phyloP scores from a whole-genome alignment of 2,329 filamentous ascomycete species.

The Nemania abortiva region DNA sequence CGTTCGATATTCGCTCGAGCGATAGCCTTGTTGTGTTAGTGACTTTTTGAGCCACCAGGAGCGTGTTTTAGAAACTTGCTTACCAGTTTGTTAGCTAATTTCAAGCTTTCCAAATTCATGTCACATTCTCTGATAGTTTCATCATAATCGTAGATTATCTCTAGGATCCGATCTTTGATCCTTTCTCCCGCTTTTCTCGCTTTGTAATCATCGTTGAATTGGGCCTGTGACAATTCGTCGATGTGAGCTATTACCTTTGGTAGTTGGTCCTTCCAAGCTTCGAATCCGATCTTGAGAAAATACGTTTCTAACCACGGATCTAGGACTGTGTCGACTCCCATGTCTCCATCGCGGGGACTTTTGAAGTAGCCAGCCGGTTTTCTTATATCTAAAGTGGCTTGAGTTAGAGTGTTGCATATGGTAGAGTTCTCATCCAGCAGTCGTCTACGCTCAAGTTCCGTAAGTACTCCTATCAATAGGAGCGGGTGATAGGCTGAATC shows the following conservation, averaged over 20 bases:
- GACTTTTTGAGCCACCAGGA: background rate
- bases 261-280: slow-evolving; percentile 8
- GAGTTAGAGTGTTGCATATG: background rate
- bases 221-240: background rate
- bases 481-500: background rate
- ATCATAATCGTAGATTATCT: slow-evolving; percentile 6
- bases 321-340: background rate
- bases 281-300: slow-evolving; percentile 3
- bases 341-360: background rate
- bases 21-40: background rate
- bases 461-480: slow-evolving; percentile 5
- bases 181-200: background rate
- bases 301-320: slow-evolving; percentile 3
- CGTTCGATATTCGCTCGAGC: background rate
- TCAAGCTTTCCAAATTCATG: background rate
- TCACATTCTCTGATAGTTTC: background rate
- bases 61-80: background rate
- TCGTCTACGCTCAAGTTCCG: slow-evolving; percentile 1
- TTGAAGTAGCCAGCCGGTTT: background rate
- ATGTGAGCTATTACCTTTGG: slow-evolving; percentile 5
- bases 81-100: background rate
- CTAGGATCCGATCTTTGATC: slow-evolving; percentile 1
- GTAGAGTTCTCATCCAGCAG: no score
- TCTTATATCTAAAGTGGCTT: background rate
- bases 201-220: background rate